Percentiles rank a stretch among this genome's conserved stretches.
These are phyloP conservation scores for Puccinia polysora DNA, from an alignment of 1,284 basidiomycete species.

Conservation along the genomic window DNA sequence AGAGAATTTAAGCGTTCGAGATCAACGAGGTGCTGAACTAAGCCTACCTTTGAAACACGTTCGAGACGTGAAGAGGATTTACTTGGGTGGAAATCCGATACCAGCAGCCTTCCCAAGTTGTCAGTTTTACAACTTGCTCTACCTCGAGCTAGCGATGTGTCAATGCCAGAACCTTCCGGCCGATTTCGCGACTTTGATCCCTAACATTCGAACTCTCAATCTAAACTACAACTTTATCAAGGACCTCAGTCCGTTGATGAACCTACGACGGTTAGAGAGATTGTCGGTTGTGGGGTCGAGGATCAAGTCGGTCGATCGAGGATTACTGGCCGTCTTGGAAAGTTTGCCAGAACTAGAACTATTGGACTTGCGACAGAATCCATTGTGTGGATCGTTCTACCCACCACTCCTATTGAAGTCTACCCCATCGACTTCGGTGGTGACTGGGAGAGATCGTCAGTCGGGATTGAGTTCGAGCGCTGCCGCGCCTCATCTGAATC, in stretches of 20 bases:
- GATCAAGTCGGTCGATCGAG: slow-evolving; percentile 63
- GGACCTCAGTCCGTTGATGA: slow-evolving; percentile 65
- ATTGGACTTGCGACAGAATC: slow-evolving; percentile 90
- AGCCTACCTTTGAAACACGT: slow-evolving; percentile 67
- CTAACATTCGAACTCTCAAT: slow-evolving; percentile 87
- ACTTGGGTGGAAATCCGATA: slow-evolving; percentile 67
- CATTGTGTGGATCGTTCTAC: slow-evolving; percentile 89
- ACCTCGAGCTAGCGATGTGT: slow-evolving; percentile 88
- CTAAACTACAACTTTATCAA: slow-evolving; percentile 88
- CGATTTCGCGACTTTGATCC: slow-evolving; percentile 64
- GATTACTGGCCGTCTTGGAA: slow-evolving; percentile 66
- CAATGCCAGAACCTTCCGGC: slow-evolving; percentile 70
- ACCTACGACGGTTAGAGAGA: slow-evolving; percentile 71
- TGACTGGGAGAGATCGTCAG: slow-evolving; percentile 43
- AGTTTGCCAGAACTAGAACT: slow-evolving; percentile 73
- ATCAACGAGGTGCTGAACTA: slow-evolving; percentile 71
- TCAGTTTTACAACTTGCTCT: slow-evolving; percentile 79
- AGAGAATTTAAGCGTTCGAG: slow-evolving; percentile 84
- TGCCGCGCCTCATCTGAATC: slow-evolving; percentile 36
- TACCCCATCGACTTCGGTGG: slow-evolving; percentile 64
- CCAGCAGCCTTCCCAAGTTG: slow-evolving; percentile 57
- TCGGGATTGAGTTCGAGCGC: slow-evolving; percentile 44
- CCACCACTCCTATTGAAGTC: slow-evolving; percentile 67
- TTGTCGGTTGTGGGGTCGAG: slow-evolving; percentile 79
- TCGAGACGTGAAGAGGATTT: slow-evolving; percentile 83